These are phyloP conservation scores for Arthrobotrys pseudoclavata DNA, from an alignment of 2,329 filamentous ascomycete species.

Conservation along the genomic window DNA sequence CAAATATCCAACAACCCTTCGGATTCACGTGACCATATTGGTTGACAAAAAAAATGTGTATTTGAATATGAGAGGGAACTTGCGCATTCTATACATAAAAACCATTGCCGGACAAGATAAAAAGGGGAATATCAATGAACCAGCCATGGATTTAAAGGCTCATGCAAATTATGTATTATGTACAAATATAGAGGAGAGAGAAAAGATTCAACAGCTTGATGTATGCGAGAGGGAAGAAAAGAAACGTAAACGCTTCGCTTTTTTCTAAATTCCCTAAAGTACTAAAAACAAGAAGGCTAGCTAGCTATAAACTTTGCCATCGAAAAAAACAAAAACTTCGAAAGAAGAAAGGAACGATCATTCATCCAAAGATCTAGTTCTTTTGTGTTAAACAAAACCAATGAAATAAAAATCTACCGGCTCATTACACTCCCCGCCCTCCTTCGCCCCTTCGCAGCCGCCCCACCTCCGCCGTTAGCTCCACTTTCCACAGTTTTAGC, in stretches of 20 bases:
- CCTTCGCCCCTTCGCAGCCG: constrained; percentile 13
- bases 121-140: no score
- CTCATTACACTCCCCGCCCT: constrained; percentile 55
- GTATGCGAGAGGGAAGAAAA: neutral
- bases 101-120: no score
- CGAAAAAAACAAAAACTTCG: neutral
- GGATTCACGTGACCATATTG: no score
- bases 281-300: neutral
- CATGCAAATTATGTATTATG: neutral
- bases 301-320: neutral
- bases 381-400: neutral
- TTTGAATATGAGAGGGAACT: no score
- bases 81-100: no score
- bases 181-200: neutral
- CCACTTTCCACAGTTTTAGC: constrained; percentile 24
- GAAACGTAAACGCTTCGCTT: neutral
- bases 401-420: constrained; percentile 9
- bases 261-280: neutral
- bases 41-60: no score
- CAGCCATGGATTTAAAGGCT: neutral
- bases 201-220: neutral
- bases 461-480: constrained; percentile 14
- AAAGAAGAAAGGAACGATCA: neutral
- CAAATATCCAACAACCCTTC: no score
- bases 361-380: constrained; percentile 2